Percentiles rank a stretch among this genome's conserved stretches.
Conservation (phyloP, 371 early-diverging fungal species). For the Rhizopus arrhizus region DNA sequence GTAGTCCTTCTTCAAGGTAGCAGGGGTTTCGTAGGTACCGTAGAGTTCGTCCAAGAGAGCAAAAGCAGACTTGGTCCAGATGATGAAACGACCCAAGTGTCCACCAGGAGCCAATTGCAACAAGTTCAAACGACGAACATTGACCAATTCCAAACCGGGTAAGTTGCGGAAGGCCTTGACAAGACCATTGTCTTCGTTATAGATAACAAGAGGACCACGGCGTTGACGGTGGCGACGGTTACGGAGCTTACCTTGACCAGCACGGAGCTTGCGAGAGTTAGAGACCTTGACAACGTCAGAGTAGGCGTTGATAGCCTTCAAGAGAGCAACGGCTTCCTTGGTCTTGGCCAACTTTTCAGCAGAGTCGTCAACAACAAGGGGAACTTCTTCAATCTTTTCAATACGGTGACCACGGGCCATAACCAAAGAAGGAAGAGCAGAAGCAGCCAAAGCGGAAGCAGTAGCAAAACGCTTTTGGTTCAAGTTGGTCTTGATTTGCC, state of each 20-base stretch:
- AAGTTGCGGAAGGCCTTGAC: conserved; percentile 99
- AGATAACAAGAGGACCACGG: conserved; percentile 98
- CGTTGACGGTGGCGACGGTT: conserved; percentile 99
- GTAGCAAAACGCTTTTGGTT: conserved; percentile 99
- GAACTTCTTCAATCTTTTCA: conserved; percentile 94
- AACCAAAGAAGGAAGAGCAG: conserved; percentile 95
- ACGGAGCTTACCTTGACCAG: conserved; percentile 99
- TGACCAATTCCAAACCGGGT: conserved; percentile 97
- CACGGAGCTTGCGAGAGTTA: conserved; percentile 96
- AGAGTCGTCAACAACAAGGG: conserved; percentile 90
- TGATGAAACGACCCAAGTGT: conserved; percentile 99
- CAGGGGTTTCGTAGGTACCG: conserved; percentile 84
- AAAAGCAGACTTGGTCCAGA: conserved; percentile 99
- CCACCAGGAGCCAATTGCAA: conserved; percentile 99
- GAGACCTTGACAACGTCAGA: conserved; percentile 97
- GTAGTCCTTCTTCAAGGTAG: conserved; percentile 94
- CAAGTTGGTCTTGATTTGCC: conserved; percentile 98
- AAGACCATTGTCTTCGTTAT: conserved; percentile 94
- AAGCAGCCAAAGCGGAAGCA: conserved; percentile 98
- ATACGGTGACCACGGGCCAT: conserved; percentile 99
- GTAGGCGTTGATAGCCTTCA: conserved; percentile 94
- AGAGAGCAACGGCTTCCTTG: conserved; percentile 92
- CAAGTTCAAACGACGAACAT: conserved; percentile 95
- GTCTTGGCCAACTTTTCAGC: conserved; percentile 92
- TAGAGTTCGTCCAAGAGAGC: conserved; percentile 93